These are phyloP conservation scores for Quercus lobata DNA, from an alignment of 331 rosid genomes.

Conservation along the genomic window DNA sequence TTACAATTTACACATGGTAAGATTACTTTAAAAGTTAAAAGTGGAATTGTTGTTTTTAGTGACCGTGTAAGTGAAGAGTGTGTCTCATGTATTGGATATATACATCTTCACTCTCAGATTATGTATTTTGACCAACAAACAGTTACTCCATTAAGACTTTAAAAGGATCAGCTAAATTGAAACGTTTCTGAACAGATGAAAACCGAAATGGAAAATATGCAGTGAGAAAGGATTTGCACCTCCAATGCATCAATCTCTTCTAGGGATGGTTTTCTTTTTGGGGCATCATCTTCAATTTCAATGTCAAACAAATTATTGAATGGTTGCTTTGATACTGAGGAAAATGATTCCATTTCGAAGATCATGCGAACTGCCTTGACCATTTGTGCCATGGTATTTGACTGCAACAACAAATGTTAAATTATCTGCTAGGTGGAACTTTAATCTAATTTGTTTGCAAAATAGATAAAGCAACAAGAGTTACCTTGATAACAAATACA, in stretches of 20 bases:
- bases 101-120: not conserved
- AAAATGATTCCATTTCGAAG: slow-evolving; percentile 61
- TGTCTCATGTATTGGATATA: too few species aligned
- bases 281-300: slow-evolving; percentile 84
- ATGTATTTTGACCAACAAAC: not conserved
- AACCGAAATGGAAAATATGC: slow-evolving; percentile 10
- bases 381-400: slow-evolving; percentile 94
- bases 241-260: slow-evolving; percentile 99
- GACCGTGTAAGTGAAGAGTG: not conserved
- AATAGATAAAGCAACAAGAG: slow-evolving; percentile 4
- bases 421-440: slow-evolving; percentile 13
- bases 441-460: not conserved
- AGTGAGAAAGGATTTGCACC: slow-evolving; percentile 46
- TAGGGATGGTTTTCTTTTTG: slow-evolving; percentile 78
- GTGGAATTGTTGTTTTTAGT: not conserved
- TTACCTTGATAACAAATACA: slow-evolving; percentile 86
- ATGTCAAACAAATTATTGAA: slow-evolving; percentile 47
- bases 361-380: slow-evolving; percentile 94
- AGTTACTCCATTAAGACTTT: not conserved
- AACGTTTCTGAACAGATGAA: not conserved
- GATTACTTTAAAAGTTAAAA: not conserved
- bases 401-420: slow-evolving; percentile 48
- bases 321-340: slow-evolving; percentile 39
- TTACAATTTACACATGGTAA: not conserved
- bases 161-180: not conserved